Conservation (phyloP, 2,329 filamentous ascomycete species). For the Fusarium humuli region DNA sequence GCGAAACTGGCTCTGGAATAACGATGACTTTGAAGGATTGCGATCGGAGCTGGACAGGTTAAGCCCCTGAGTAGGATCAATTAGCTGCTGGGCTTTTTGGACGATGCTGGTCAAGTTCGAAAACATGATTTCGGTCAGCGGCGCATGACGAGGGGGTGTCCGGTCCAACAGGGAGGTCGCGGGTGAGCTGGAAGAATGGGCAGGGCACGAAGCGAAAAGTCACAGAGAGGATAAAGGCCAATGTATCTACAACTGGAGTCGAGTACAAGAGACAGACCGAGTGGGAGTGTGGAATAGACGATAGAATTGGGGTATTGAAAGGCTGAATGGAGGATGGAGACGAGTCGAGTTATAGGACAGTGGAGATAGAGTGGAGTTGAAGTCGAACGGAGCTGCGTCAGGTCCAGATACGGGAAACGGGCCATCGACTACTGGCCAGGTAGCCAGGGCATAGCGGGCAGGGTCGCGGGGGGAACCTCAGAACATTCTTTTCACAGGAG, state of each 20-base stretch:
- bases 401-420: conserved; percentile 33
- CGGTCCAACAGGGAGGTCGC: conserved; percentile 27
- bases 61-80: conserved; percentile 86
- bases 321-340: conserved; percentile 26
- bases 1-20: conserved; percentile 97
- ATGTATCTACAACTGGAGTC: neutral
- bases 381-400: conserved; percentile 31
- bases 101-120: conserved; percentile 80
- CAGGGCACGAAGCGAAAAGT: neutral
- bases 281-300: conserved; percentile 7
- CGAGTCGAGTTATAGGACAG: conserved; percentile 29
- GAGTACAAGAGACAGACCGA: conserved; percentile 9
- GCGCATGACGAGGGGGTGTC: conserved; percentile 53
- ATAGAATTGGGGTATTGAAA: conserved; percentile 22
- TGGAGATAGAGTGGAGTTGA: conserved; percentile 31
- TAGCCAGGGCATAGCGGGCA: conserved; percentile 18
- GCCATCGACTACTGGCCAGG: conserved; percentile 25
- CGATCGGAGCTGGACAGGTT: conserved; percentile 79
- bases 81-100: conserved; percentile 94
- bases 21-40: conserved; percentile 87
- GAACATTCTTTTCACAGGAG: conserved; percentile 36
- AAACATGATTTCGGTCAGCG: conserved; percentile 64
- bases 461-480: conserved; percentile 31
- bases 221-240: neutral
- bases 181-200: conserved; percentile 16